Base-by-base conservation (phyloP, 2,329 filamentous ascomycete species). In the Calonectria montana region DNA sequence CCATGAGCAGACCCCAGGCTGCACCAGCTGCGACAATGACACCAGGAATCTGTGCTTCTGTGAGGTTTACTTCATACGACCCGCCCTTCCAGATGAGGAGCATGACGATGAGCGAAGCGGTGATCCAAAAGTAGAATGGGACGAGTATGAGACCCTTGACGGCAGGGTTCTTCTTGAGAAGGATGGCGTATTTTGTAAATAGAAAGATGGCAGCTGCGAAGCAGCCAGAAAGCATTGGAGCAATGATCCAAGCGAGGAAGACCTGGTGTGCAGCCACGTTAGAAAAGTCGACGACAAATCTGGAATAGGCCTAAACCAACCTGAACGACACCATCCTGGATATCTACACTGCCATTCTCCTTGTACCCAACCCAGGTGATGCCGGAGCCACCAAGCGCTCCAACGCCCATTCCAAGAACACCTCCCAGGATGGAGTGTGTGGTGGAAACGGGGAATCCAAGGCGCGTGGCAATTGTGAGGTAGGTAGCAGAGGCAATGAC, bases 361-460 rank as follows among this genome's bases (percentile, higher is more conserved):
- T 81, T 83, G 70, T 87, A 82, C 53, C 82, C 87, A 16, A 86
- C 79, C 88, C 91, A 92, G 67, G 87, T 85, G 61, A 92, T 84
- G 73, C 88, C 87, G 2, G 81, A 69, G 2, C 84, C 81, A 7
- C 90, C 90, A 31, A 91, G 82, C 12, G 85, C 81, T 15, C 89
- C 90, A 43, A 92, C 84, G 53, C 90, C 90, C 77, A 91, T 89
- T 68, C 90, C 90, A 67, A 91, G 84, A 35, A 92, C 86, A 73
- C 89, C 89, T 21, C 88, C 89, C 72, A 91, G 87, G 71, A 91
- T 87, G 15, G 89, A 90, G 80, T 91, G 89, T 1, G 90, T 92
- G 4, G 90, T 91, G 0, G 89, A 91, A 23, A 91, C 89, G 41
- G 90, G 90, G 74, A 91, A 84, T 43, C 89, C 89, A 73, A 88